A percentile compares a stretch with the other conserved stretches of the same genome.
Conservation (phyloP, 805 yeast species). For the Candida endomychidarum region DNA sequence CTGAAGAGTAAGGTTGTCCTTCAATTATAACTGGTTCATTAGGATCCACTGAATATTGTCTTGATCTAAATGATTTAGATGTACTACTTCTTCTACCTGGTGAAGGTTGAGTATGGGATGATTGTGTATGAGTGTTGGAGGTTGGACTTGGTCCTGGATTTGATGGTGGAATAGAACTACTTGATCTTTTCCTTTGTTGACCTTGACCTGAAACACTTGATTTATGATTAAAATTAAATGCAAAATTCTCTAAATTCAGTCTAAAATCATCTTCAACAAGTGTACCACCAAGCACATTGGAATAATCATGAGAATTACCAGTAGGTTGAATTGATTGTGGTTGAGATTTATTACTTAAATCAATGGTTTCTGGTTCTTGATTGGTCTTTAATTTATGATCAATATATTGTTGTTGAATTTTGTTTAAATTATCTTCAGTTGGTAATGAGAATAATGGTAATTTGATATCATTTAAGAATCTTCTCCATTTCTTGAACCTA, state of each 20-base stretch:
- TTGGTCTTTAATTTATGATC: slow-evolving; percentile 13
- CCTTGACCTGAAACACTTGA: slow-evolving; percentile 4
- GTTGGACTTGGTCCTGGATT: background rate
- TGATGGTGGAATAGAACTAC: slow-evolving; percentile 8
- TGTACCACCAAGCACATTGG: slow-evolving; percentile 34
- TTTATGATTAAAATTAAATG: slow-evolving; percentile 23
- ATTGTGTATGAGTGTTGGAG: background rate
- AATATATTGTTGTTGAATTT: slow-evolving; percentile 21
- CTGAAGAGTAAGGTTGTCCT: slow-evolving; percentile 15
- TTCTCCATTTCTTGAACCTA: slow-evolving; percentile 41
- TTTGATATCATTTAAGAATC: slow-evolving; percentile 28
- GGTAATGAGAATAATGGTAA: slow-evolving; percentile 51
- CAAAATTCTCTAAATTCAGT: slow-evolving; percentile 28
- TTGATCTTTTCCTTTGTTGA: slow-evolving; percentile 1
- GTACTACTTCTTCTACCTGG: slow-evolving; percentile 14
- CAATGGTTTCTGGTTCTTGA: slow-evolving; percentile 1
- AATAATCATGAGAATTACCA: slow-evolving; percentile 19
- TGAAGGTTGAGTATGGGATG: background rate
- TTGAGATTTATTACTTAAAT: background rate
- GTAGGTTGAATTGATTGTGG: slow-evolving; percentile 3
- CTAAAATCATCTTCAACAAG: slow-evolving; percentile 29
- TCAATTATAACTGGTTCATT: slow-evolving; percentile 19
- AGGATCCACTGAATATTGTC: slow-evolving; percentile 22
- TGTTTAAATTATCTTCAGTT: slow-evolving; percentile 28
- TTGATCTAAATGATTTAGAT: slow-evolving; percentile 15